These are phyloP conservation scores for Arctium lappa DNA, from an alignment of 129 eudicot species.

Conservation along the genomic window DNA sequence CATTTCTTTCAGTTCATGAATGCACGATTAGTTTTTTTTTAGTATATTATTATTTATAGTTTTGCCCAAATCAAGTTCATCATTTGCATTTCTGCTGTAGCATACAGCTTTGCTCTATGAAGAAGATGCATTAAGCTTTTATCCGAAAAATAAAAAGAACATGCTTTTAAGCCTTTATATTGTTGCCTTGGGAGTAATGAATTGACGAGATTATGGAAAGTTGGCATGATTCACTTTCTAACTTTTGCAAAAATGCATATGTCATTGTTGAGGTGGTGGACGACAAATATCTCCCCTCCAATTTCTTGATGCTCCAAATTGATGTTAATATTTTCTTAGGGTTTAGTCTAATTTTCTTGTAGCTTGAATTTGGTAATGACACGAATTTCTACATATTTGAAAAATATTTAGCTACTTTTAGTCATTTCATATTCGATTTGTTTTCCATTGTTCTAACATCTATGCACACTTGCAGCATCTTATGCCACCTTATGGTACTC, in stretches of 20 bases:
- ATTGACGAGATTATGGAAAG: background rate
- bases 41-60: background rate
- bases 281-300: background rate
- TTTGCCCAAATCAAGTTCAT: background rate
- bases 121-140: background rate
- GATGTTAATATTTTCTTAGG: background rate
- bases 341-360: background rate
- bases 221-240: background rate
- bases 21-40: background rate
- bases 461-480: conserved; percentile 59
- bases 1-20: background rate
- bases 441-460: conserved; percentile 23
- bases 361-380: background rate
- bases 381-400: background rate
- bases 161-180: background rate
- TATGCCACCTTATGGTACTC: conserved; percentile 99
- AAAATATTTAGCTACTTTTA: background rate
- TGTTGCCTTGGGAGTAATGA: background rate
- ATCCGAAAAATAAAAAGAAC: background rate
- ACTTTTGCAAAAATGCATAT: background rate
- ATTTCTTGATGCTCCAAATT: background rate
- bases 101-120: background rate
- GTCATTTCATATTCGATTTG: background rate
- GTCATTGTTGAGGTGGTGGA: background rate
- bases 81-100: background rate